Base-by-base conservation (phyloP, 345 rosid species). In the Raphanus raphanistrum region DNA sequence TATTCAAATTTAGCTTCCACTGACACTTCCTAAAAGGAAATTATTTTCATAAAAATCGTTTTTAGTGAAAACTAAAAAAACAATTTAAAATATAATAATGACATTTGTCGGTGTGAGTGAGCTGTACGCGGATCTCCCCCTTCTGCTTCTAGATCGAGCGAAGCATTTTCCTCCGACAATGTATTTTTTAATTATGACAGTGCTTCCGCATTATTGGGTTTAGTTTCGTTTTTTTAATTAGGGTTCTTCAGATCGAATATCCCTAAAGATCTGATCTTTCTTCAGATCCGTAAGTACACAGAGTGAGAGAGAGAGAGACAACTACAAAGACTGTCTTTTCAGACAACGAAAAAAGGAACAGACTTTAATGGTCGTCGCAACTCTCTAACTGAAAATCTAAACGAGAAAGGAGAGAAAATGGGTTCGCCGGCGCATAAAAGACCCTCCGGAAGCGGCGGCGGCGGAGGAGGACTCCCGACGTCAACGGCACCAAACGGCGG, bases 221-320 rank as follows among this genome's bases (percentile, higher is more conserved):
- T 52, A 16, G 26, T 16, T 16, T 52, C 26, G 2, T 16, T 52
- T 52, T 45, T 52, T 52, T 55, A 80, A 55, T 80, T 75, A 74
- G 79, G 79, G 76, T 80, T 80, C 79, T 69, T 80, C 50, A 70
- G 79, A 79, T 80, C 72, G 59, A 63, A 55, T n/a, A 59, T 65
- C 68, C 61, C 59, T 52, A 52, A 52, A 52, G 59, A 52, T 52
- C 59, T 52, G 26, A 52, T 52, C 11, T 52, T 52, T 52, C 25
- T 16, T 52, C 59, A 52, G 59, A 52, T 52, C 59, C 59, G 59
- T 52, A 16, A 16, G 10, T 25, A 65, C 60, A 65, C 67, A 70
- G 26, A 15, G 25, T 15, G 0, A 52, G 59, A 52, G 26, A 52
- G 59, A 52, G 26, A 52, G 26, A n/a, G 31, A 28, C 31, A 28